Evolutionary conservation across 192 early-diverging fungal species (phyloP), one percentile per base, ranked within the genome.

Genomic region (Podila epicladia): DNA sequence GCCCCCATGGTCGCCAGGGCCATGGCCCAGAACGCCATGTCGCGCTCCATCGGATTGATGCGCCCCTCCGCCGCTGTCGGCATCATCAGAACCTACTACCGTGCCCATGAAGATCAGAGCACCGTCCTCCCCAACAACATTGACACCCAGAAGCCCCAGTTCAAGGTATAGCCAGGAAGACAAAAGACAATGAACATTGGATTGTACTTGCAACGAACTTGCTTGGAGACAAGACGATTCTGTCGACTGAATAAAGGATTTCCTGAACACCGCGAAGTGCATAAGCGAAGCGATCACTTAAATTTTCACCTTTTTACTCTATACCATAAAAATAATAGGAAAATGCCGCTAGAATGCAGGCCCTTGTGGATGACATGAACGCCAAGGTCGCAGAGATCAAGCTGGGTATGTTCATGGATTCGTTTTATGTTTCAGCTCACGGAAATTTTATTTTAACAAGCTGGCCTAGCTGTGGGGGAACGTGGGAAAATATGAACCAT

Each of bases 71-170:
- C 65, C 22, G 76, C 76, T 32, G 76, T 79, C 60, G 70, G 70
- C 59, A 72, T 79, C 64, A 65, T 72, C 61, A 65, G 76, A 29
- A 49, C 76, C 61, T 79, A 72, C 76, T 64, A 68, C 65, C 76
- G 76, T 33, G 65, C 65, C 22, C 87, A 88, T 66, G 89, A 90
- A 66, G 84, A 86, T 58, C 65, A 69, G 75, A 85, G 87, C 48
- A 87, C 84, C 33, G 84, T 94, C 51, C 82, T 95, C 45, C 89
- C 91, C 61, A 92, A 91, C 84, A 89, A 87, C 29, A 82, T 95
- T 49, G 93, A 94, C 69, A 88, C 85, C 22, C 82, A 89, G 31
- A 89, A 89, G 29, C 88, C 88, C 45, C 84, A 86, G 48, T 95
- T 95, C 87, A 91, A 94, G 88, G 94, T 94, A 85, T 15, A 45